Evolutionary conservation across 345 rosid species (phyloP).

Genomic region (Citrus australasica): DNA sequence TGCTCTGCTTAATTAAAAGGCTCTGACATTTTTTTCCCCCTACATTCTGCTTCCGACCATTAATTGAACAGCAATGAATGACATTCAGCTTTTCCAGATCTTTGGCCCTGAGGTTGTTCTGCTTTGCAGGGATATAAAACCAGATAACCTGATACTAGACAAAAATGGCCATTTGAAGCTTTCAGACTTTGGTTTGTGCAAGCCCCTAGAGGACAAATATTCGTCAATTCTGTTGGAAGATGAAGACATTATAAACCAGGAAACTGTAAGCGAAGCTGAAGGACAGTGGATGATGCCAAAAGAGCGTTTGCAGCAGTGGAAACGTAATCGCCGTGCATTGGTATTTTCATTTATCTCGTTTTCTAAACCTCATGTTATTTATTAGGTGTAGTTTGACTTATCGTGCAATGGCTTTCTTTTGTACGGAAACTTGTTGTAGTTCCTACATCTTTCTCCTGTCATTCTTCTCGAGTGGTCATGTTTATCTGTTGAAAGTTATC

Average conservation of each 20-base stretch:
- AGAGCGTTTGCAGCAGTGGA: constrained; percentile 78
- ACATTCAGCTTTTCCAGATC: neutral
- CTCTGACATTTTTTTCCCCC: neutral
- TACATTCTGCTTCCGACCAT: neutral
- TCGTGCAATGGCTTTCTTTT: neutral
- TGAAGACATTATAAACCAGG: constrained; percentile 57
- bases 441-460: constrained; percentile 1
- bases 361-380: neutral
- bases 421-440: neutral
- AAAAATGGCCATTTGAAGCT: constrained; percentile 96
- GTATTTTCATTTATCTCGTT: constrained; percentile 38
- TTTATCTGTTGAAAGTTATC: constrained; percentile 9
- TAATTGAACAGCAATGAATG: neutral
- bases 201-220: constrained; percentile 91
- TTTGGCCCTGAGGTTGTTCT: constrained; percentile 24
- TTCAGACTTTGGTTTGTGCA: constrained; percentile 98
- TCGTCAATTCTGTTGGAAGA: constrained; percentile 77
- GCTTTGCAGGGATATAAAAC: constrained; percentile 85
- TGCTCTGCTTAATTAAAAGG: neutral
- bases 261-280: constrained; percentile 38
- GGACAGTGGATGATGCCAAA: constrained; percentile 77
- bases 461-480: constrained; percentile 3
- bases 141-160: constrained; percentile 93
- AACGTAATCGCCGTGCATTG: constrained; percentile 93
- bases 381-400: neutral